Evolutionary conservation across 176 grass and related monocot species (phyloP).

Genomic region (Oryza rufipogon): DNA sequence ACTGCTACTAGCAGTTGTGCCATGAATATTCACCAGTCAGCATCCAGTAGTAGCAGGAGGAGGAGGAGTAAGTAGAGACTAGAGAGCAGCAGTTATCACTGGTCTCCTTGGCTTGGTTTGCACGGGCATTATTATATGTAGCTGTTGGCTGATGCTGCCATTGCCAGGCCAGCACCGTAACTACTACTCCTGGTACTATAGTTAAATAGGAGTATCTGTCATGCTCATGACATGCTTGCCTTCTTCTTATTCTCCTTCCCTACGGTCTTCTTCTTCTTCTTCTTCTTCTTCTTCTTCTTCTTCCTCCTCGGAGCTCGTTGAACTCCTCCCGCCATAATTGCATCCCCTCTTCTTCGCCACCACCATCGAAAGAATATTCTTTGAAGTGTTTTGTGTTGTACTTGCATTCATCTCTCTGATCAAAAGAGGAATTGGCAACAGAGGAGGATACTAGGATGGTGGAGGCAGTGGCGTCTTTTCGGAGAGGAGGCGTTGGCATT

Average conservation of each 20-base stretch:
- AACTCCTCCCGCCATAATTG: constrained; percentile 4
- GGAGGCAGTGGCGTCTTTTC: constrained; percentile 28
- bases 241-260: background rate
- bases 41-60: background rate
- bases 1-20: background rate
- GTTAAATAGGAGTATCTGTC: constrained; percentile 38
- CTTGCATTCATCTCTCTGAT: constrained; percentile 2
- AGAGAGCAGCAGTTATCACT: background rate
- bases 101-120: background rate
- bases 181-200: constrained; percentile 15
- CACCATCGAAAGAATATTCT: background rate
- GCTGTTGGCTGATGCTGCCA: constrained; percentile 6
- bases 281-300: no score
- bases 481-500: constrained; percentile 26
- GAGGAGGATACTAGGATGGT: constrained; percentile 34
- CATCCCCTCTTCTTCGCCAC: background rate
- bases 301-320: constrained; percentile 22
- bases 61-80: background rate
- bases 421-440: background rate
- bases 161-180: constrained; percentile 36
- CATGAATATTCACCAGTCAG: constrained; percentile 18
- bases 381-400: background rate
- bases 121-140: constrained; percentile 39
- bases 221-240: constrained; percentile 56
- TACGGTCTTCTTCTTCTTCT: constrained; percentile 30